Evolutionary conservation across 2,329 filamentous ascomycete species (phyloP).

Genomic region (Byssochlamys sp.): DNA sequence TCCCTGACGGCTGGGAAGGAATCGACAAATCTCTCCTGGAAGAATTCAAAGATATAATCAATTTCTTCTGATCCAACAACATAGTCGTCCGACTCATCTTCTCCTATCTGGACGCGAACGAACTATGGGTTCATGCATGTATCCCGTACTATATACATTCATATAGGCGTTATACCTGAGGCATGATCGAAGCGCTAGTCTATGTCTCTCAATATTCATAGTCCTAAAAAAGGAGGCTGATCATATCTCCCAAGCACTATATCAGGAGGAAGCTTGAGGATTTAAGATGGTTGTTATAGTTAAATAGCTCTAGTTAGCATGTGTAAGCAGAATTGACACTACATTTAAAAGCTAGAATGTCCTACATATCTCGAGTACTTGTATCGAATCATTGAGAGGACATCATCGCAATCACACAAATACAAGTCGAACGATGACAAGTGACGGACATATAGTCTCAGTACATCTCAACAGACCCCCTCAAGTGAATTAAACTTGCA

Average conservation of each 20-base stretch:
- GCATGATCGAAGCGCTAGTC: background rate
- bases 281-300: no score
- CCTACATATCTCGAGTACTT: no score
- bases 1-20: constrained; percentile 22
- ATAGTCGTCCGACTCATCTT: background rate
- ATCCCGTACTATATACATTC: background rate
- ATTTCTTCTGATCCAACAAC: constrained; percentile 23
- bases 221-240: background rate
- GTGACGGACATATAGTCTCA: no score
- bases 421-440: no score
- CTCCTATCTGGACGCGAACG: background rate
- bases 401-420: no score
- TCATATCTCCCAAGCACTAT: no score
- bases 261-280: no score
- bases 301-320: no score
- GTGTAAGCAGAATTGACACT: no score
- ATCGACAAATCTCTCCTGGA: constrained; percentile 29
- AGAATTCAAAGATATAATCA: constrained; percentile 33
- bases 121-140: background rate
- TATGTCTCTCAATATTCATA: background rate
- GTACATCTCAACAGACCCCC: background rate
- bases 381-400: no score
- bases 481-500: background rate
- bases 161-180: background rate
- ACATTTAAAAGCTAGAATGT: no score